Conservation (phyloP, 805 yeast genomes). For the Starmerella khaoyaiensis region DNA sequence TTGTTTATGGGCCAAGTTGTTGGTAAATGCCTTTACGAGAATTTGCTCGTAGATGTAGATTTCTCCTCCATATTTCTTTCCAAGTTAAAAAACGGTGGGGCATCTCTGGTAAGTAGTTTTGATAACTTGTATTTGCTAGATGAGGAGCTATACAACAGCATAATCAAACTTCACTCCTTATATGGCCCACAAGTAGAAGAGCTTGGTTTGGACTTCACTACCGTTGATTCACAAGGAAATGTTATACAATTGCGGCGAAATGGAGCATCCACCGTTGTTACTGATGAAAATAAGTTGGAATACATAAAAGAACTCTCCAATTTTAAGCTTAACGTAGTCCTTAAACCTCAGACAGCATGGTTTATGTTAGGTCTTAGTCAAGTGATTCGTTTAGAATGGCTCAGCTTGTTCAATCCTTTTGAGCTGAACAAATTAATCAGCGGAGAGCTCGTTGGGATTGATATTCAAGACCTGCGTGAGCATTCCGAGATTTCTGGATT, state of each 20-base stretch:
- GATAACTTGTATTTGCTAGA: constrained; percentile 72
- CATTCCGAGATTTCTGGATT: constrained; percentile 57
- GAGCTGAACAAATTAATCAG: constrained; percentile 78
- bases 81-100: constrained; percentile 39
- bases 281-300: constrained; percentile 45
- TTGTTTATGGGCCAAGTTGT: constrained; percentile 66
- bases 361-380: constrained; percentile 61
- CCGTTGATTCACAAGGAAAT: constrained; percentile 31
- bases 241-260: constrained; percentile 45
- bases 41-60: constrained; percentile 62
- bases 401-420: constrained; percentile 67
- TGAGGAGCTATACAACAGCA: constrained; percentile 46
- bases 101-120: constrained; percentile 37
- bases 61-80: constrained; percentile 79
- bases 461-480: constrained; percentile 51
- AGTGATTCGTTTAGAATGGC: constrained; percentile 61
- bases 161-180: constrained; percentile 50
- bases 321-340: constrained; percentile 56
- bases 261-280: constrained; percentile 49
- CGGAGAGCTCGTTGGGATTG: constrained; percentile 60
- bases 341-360: constrained; percentile 44
- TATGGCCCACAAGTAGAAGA: constrained; percentile 39
- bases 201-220: constrained; percentile 55
- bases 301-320: constrained; percentile 69
- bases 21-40: constrained; percentile 82